phyloP scores from a whole-genome alignment of 352 stramenopile genomes.

The Aphanomyces cochlioides region DNA sequence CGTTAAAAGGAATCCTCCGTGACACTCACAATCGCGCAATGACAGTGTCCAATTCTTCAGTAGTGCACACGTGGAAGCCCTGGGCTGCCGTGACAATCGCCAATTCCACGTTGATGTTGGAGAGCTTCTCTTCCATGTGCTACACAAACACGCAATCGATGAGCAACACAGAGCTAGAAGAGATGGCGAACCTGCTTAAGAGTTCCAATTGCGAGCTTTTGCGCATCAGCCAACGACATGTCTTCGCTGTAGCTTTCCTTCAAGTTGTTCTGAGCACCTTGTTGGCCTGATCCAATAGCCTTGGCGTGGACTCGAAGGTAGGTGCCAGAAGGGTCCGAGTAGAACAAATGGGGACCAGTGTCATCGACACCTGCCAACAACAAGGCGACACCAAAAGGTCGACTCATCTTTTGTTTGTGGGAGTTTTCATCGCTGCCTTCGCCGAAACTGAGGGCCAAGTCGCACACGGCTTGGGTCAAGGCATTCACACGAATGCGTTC shows the following conservation, averaged over 20 bases:
- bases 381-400: constrained; percentile 98
- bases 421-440: constrained; percentile 91
- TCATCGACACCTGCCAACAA: constrained; percentile 96
- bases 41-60: constrained; percentile 90
- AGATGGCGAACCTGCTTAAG: constrained; percentile 87
- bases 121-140: constrained; percentile 99
- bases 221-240: constrained; percentile 95
- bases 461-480: constrained; percentile 97
- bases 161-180: constrained; percentile 13
- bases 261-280: constrained; percentile 97
- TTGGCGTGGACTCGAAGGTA: constrained; percentile 99
- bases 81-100: constrained; percentile 92
- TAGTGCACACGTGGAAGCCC: constrained; percentile 94
- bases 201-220: constrained; percentile 93
- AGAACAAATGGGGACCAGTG: constrained; percentile 92
- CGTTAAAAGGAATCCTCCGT: not conserved
- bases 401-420: constrained; percentile 97
- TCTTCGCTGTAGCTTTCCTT: constrained; percentile 97
- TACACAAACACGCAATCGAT: constrained; percentile 32
- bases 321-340: constrained; percentile 96
- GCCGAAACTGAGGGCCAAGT: constrained; percentile 96
- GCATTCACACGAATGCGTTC: constrained; percentile 97
- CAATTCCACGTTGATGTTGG: constrained; percentile 97
- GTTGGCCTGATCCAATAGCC: constrained; percentile 96
- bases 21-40: constrained; percentile 72